Percentiles rank a stretch among this genome's conserved stretches.
Conservation (phyloP, 805 yeast species). For the Ogataea haglerorum region DNA sequence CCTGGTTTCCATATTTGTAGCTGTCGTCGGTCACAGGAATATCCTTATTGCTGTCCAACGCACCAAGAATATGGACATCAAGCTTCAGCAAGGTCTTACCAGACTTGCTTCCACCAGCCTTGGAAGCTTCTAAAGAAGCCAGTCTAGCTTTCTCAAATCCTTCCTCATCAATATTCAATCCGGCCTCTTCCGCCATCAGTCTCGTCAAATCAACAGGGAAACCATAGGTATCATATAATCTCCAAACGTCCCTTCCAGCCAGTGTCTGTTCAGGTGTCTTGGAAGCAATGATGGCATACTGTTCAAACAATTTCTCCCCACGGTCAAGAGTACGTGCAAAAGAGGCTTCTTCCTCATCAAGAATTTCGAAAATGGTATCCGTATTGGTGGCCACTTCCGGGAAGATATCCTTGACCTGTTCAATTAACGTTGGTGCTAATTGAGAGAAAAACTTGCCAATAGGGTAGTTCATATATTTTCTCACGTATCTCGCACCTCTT, state of each 20-base stretch:
- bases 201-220: constrained; percentile 98
- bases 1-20: constrained; percentile 69
- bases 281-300: constrained; percentile 81
- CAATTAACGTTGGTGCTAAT: constrained; percentile 88
- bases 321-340: constrained; percentile 94
- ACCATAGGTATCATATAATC: constrained; percentile 96
- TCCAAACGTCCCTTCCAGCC: constrained; percentile 95
- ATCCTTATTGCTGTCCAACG: constrained; percentile 53
- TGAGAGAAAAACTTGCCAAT: constrained; percentile 91
- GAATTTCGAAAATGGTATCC: constrained; percentile 77
- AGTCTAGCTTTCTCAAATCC: constrained; percentile 90
- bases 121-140: constrained; percentile 91
- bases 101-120: constrained; percentile 65
- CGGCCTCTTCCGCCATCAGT: constrained; percentile 98
- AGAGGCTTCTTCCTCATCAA: constrained; percentile 94
- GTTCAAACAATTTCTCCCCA: constrained; percentile 95
- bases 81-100: constrained; percentile 67
- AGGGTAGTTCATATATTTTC: constrained; percentile 94
- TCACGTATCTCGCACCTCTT: constrained; percentile 95
- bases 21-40: constrained; percentile 83
- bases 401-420: constrained; percentile 81
- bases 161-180: constrained; percentile 84
- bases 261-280: constrained; percentile 71
- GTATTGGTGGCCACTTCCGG: constrained; percentile 82
- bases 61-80: constrained; percentile 86